Base-by-base conservation (phyloP, 345 rosid genomes). In the Microcos paniculata region DNA sequence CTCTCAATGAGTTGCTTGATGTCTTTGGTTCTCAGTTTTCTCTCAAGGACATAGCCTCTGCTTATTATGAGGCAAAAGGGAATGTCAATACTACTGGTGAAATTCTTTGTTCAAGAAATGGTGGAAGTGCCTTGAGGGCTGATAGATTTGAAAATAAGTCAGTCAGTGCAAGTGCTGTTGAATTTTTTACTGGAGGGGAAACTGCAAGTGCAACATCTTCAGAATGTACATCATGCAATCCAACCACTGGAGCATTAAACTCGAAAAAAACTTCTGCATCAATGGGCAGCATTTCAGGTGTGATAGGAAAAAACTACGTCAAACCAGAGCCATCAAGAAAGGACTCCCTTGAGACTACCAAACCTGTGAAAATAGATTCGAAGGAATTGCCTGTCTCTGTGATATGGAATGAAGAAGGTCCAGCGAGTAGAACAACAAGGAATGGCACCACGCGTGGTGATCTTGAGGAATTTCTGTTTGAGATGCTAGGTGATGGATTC, bases 401-500 rank as follows among this genome's bases (percentile, higher is more conserved):
- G 77, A 40, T 84, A 68, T 84, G 90, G 84, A 58, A 59, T 51
- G 77, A 78, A 67, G 70, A 82, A 78, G 71, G 8, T 64, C 72
- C 72, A 18, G 63, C 68, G 57, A 65, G 23, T 67, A 66, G 35
- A 18, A 58, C 73, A 72, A 51, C 24, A 55, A 68, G 26, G 43
- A 73, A 35, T 53, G 77, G 46, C 74, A 51, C 78, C 71, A 35
- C 71, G 61, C 72, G 45, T 19, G 70, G 77, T 73, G 87, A 83
- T 65, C 58, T 85, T 31, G 87, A 87, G 78, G 84, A 89, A 48
- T 89, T 89, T 73, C 71, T 85, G n/a, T 69, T 81, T 45, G 82
- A 81, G 70, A 84, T 89, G 89, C 89, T 89, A 49, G 82, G 76
- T 78, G 84, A 79, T 68, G 90, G 92, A 23, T 89, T 87, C 72